phyloP scores from a whole-genome alignment of 78 protist genomes.

The Cavenderia fasciculata region DNA sequence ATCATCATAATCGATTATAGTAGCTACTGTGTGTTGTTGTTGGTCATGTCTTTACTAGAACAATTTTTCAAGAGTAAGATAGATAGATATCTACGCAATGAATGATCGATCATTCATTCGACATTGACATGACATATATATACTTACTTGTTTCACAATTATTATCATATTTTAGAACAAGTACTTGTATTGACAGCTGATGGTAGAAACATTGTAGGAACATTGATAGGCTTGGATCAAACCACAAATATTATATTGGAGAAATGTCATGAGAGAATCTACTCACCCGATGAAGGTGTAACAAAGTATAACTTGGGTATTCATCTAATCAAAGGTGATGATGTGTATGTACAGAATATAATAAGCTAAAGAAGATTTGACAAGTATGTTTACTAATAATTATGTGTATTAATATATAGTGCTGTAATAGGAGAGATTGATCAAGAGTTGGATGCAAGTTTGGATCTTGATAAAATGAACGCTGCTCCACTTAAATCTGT shows the following conservation, averaged over 20 bases:
- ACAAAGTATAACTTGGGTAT: constrained; percentile 25
- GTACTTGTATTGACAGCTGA: constrained; percentile 61
- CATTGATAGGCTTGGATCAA: constrained; percentile 61
- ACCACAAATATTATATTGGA: constrained; percentile 42
- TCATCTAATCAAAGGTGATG: constrained; percentile 72
- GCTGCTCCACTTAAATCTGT: constrained; percentile 59
- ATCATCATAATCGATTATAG: too few relatives aligned
- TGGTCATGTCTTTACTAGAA: constrained; percentile 62
- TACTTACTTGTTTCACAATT: neutral
- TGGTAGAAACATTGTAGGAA: constrained; percentile 71
- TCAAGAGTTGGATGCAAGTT: constrained; percentile 44
- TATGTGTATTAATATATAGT: constrained; percentile 3
- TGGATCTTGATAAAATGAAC: constrained; percentile 16
- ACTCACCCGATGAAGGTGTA: constrained; percentile 56
- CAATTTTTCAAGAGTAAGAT: constrained; percentile 39
- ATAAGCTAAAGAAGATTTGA: neutral
- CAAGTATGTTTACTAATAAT: neutral
- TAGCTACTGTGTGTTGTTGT: too few relatives aligned
- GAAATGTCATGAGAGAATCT: constrained; percentile 55
- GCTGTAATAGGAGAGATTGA: constrained; percentile 71
- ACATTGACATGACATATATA: neutral
- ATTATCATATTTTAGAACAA: constrained; percentile 7
- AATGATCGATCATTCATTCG: neutral
- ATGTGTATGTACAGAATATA: constrained; percentile 77
- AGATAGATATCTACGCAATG: neutral